Evolutionary conservation across 805 yeast species (phyloP).

Genomic region (Cyberlindnera suaveolens): DNA sequence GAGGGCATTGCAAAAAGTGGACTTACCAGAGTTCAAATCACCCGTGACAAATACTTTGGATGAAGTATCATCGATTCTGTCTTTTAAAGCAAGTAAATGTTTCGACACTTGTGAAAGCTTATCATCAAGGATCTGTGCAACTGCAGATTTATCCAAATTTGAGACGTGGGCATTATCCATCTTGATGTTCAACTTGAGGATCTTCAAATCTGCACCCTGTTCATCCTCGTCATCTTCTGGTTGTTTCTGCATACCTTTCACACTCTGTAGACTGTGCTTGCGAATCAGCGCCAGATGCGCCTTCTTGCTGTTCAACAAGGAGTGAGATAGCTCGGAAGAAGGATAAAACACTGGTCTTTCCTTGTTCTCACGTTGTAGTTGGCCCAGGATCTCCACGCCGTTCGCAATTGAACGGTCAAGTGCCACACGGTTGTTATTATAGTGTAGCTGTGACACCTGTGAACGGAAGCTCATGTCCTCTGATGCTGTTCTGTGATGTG

Average conservation of each 20-base stretch:
- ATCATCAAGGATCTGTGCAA: slow-evolving; percentile 63
- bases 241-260: slow-evolving; percentile 14
- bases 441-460: slow-evolving; percentile 67
- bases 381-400: slow-evolving; percentile 43
- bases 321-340: slow-evolving; percentile 26
- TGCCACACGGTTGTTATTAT: slow-evolving; percentile 63
- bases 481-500: slow-evolving; percentile 21
- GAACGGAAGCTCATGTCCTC: slow-evolving; percentile 36
- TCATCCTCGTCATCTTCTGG: slow-evolving; percentile 16
- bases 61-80: slow-evolving; percentile 82
- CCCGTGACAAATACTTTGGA: slow-evolving; percentile 96
- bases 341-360: slow-evolving; percentile 62
- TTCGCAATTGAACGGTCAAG: slow-evolving; percentile 56
- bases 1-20: slow-evolving; percentile 90
- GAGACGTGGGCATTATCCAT: slow-evolving; percentile 39
- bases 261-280: slow-evolving; percentile 28
- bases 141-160: slow-evolving; percentile 58
- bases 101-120: slow-evolving; percentile 58
- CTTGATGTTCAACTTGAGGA: slow-evolving; percentile 58
- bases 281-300: slow-evolving; percentile 50
- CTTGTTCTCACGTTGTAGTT: slow-evolving; percentile 50
- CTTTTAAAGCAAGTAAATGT: slow-evolving; percentile 67
- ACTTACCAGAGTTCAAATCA: slow-evolving; percentile 93
- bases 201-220: slow-evolving; percentile 40
- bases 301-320: slow-evolving; percentile 38